Conservation (phyloP, 2,329 filamentous ascomycete species). For the Penicillium sp. region DNA sequence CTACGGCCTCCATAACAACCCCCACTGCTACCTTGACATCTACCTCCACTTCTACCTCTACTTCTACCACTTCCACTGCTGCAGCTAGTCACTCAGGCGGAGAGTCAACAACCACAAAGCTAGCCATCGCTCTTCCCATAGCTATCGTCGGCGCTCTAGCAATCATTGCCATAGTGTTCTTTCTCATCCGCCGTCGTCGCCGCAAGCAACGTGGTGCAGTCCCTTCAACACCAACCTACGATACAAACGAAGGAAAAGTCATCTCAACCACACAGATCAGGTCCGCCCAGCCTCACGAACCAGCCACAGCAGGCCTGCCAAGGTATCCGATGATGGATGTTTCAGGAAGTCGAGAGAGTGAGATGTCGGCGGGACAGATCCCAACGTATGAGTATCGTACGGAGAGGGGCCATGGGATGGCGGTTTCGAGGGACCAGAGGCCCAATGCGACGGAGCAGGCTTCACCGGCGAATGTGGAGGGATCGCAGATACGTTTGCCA, state of each 20-base stretch:
- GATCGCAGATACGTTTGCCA: conserved; percentile 14
- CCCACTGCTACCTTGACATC: neutral
- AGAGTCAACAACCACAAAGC: conserved; percentile 23
- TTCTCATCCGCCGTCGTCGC: conserved; percentile 26
- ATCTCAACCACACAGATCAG: conserved; percentile 17
- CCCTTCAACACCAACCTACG: conserved; percentile 7
- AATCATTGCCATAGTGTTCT: conserved; percentile 25
- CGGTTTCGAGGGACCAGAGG: conserved; percentile 11
- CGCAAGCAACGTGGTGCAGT: conserved; percentile 7
- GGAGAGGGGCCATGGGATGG: conserved; percentile 13
- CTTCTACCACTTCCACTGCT: neutral
- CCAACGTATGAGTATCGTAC: conserved; percentile 3
- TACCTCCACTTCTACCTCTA: neutral
- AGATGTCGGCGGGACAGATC: neutral
- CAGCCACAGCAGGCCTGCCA: neutral
- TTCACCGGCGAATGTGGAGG: neutral
- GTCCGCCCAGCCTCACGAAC: neutral
- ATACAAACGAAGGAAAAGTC: conserved; percentile 6
- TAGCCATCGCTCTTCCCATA: conserved; percentile 37
- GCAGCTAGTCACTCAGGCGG: conserved; percentile 5
- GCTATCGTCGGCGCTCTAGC: conserved; percentile 28
- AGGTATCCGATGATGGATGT: conserved; percentile 9
- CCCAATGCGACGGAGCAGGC: conserved; percentile 12
- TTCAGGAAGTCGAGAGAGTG: neutral
- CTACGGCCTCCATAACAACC: neutral